phyloP scores from a whole-genome alignment of 176 grass and related monocot species.

The Eragrostis nindensis region DNA sequence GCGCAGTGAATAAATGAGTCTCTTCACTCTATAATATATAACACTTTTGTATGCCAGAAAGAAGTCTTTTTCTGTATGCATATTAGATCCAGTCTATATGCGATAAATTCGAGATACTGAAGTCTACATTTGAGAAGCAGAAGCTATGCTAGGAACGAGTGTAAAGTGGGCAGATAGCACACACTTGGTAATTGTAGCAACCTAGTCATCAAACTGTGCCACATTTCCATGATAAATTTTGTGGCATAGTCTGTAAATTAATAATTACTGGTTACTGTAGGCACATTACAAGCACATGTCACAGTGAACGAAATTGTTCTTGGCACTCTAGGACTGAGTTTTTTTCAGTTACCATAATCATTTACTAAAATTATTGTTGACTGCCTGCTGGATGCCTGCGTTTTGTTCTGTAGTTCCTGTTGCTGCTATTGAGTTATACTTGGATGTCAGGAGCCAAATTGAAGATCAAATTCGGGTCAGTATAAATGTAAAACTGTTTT shows the following conservation, averaged over 20 bases:
- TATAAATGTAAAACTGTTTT: constrained; percentile 34
- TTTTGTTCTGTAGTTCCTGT: constrained; percentile 65
- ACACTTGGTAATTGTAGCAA: neutral
- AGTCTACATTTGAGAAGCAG: constrained; percentile 15
- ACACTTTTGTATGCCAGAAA: neutral
- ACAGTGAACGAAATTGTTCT: constrained; percentile 11
- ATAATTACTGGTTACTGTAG: constrained; percentile 19
- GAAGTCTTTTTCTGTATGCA: neutral
- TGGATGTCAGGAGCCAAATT: constrained; percentile 78
- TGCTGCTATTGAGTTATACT: constrained; percentile 66
- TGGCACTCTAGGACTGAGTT: constrained; percentile 12
- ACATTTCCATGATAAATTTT: constrained; percentile 6
- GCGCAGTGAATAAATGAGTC: constrained; percentile 16
- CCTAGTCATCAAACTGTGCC: neutral
- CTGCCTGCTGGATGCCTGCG: constrained; percentile 6
- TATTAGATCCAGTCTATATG: neutral
- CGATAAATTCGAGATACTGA: neutral
- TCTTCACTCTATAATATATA: neutral
- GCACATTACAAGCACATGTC: constrained; percentile 3
- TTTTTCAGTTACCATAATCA: neutral
- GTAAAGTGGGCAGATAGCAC: constrained; percentile 16
- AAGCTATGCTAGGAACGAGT: neutral
- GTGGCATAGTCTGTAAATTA: too few relatives aligned
- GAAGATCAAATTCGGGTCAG: constrained; percentile 91
- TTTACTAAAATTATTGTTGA: neutral